These are phyloP conservation scores for Suhomyces atakaporum DNA, from an alignment of 1,139 yeast genomes.

Conservation along the genomic window DNA sequence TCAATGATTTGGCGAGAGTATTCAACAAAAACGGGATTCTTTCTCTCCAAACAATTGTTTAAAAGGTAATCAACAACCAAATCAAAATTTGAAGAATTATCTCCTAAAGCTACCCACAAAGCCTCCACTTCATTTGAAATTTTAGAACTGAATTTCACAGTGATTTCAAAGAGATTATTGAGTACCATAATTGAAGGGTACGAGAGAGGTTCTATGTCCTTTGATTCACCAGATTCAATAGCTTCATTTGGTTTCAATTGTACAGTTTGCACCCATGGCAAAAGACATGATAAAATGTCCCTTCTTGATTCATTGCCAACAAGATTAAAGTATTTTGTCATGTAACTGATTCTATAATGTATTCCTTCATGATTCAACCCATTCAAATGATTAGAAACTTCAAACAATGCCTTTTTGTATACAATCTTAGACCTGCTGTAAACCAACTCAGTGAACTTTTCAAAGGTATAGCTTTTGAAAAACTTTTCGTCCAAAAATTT, in stretches of 20 bases:
- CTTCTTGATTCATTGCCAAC: constrained; percentile 61
- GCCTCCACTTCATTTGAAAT: constrained; percentile 90
- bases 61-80: constrained; percentile 72
- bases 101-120: constrained; percentile 89
- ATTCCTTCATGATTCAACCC: constrained; percentile 59
- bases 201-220: constrained; percentile 1
- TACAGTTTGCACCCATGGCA: constrained; percentile 89
- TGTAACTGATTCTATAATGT: constrained; percentile 65
- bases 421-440: constrained; percentile 70
- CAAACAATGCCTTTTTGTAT: constrained; percentile 74
- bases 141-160: constrained; percentile 70
- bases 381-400: constrained; percentile 64
- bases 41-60: constrained; percentile 65
- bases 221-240: constrained; percentile 21
- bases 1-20: constrained; percentile 80
- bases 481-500: constrained; percentile 55
- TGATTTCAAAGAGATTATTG: constrained; percentile 79
- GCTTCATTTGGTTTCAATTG: constrained; percentile 50
- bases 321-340: constrained; percentile 67
- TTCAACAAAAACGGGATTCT: constrained; percentile 75
- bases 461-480: constrained; percentile 40
- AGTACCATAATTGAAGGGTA: constrained; percentile 75
- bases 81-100: constrained; percentile 65
- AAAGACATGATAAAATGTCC: constrained; percentile 74
- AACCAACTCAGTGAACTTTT: constrained; percentile 58